Evolutionary conservation across 2,329 filamentous ascomycete species (phyloP), one percentile per base, ranked within the genome.

Genomic region (Colletotrichum chrysophilum): DNA sequence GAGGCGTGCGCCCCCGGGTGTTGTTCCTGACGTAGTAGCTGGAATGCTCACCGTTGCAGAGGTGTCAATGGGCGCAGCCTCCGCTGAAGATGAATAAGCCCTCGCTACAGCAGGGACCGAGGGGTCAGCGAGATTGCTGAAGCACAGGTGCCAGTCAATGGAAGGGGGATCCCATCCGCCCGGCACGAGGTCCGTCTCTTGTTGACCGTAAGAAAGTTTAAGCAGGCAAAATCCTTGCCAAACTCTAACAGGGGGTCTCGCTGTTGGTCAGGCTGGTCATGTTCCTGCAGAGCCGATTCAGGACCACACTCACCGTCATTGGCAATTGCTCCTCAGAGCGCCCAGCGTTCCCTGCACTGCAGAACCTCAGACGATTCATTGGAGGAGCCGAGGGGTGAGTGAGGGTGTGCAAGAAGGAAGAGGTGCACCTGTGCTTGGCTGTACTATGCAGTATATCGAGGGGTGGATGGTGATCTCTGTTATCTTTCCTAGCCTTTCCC

Each of bases 291-390:
- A 56, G 18, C 62, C 70, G 64, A 73, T 43, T 68, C 36, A 72
- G 61, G 64, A 56, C 36, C 55, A 58, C 7, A 32, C 13, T 26
- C 34, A 58, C 32, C 30, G 38, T 62, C 24, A 60, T 68, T 70
- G 64, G 69, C 28, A 72, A 34, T 73, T 21, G 28, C 64, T 32
- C 9, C 14, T 34, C 16, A 36, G 36, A 62, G 64, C 66, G 64
- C 66, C 69, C 32, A 64, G 72, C 64, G 64, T 73, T 48, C 64
- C 43, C 36, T 66, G 56, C 55, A n/a, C 8, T 58, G 56, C 30
- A 61, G 43, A 67, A 72, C 64, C 73, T 75, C 73, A 72, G 73
- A 75, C 73, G 73, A 75, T 68, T 75, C 64, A 52, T 62, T 48
- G 36, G 55, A 32, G 14, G 24, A 10, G 66, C 26, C 16, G 60